Base-by-base conservation (phyloP, 208 protist genomes). In the Angomonas deanei region DNA sequence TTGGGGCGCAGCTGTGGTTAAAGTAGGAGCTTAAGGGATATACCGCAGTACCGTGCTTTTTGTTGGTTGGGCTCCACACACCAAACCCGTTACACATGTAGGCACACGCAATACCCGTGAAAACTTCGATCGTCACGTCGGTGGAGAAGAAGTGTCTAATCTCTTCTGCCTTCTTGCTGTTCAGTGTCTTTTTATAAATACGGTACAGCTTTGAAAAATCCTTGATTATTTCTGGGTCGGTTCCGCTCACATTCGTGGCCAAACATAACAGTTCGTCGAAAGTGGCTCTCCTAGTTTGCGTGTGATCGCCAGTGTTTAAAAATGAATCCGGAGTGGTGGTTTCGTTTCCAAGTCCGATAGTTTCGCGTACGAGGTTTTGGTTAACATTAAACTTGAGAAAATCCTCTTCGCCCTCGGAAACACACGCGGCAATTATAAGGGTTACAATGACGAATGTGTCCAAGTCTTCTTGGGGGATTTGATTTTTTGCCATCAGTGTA, bases 31-130 rank as follows among this genome's bases (percentile, higher is more conserved):
- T 74, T 32, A 76, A 61, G 4, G 66, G 70, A 30, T 69, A 76
- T 11, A 79, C 17, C 15, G 75, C 72, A 10, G 68, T 62, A 0
- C 61, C 64, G 5, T 58, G 33, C 27, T 69, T 62, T 0, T 47
- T 32, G 21, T 64, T 61, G 3, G 27, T 26, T 13, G 65, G 17
- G 23, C 61, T 56, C 66, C 79, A 72, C 17, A 81, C 59, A 13
- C 71, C 71, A 60, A 76, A 79, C 8, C 72, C 65, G 46, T 82
- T 79, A 33, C 68, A 82, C 46, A 85, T 21, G 48, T 76, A 85
- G 3, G 74, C 68, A 19, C 23, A 68, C 24, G 60, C 70, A 0
- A 85, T 30, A 0, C 64, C 65, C 13, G 75, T 61, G 68, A 72
- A 80, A 5, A 64, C 61, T 3, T 69, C 53, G 24, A 55, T 42